A percentile compares a stretch with the other conserved stretches of the same genome.
Conservation (phyloP, 768 basidiomycete genomes). For the Termitomyces sp. region DNA sequence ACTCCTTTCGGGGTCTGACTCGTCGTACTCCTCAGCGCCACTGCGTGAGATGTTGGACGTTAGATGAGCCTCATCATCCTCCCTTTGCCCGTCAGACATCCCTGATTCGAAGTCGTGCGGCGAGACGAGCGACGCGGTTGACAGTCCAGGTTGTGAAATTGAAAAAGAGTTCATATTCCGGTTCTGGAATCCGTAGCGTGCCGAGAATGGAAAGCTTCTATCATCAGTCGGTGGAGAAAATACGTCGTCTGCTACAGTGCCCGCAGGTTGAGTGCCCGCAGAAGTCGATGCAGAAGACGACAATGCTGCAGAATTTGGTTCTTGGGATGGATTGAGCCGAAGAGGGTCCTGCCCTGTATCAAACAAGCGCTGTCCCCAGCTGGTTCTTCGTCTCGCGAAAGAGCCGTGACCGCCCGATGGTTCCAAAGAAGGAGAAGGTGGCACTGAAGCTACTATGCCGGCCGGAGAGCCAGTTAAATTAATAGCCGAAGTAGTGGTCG, state of each 20-base stretch:
- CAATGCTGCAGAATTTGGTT: constrained; percentile 18
- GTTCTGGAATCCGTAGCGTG: constrained; percentile 27
- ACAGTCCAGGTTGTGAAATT: constrained; percentile 39
- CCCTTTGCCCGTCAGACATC: constrained; percentile 29
- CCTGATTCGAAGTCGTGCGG: constrained; percentile 29
- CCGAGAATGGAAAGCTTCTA: constrained; percentile 25
- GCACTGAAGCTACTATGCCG: constrained; percentile 36
- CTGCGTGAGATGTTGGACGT: constrained; percentile 45
- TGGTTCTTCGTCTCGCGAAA: constrained; percentile 47
- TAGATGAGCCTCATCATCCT: constrained; percentile 56
- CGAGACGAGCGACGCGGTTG: constrained; percentile 46
- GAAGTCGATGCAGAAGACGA: constrained; percentile 8
- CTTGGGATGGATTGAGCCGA: constrained; percentile 25
- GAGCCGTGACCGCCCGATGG: constrained; percentile 37
- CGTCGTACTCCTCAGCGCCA: constrained; percentile 23
- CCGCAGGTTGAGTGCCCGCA: constrained; percentile 17
- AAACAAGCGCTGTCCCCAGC: constrained; percentile 45
- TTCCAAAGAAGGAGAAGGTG: constrained; percentile 52
- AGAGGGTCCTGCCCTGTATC: constrained; percentile 44
- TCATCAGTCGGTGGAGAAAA: constrained; percentile 40
- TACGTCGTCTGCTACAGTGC: constrained; percentile 34
- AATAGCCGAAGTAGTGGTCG: constrained; percentile 51
- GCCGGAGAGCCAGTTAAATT: constrained; percentile 44
- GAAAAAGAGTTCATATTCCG: constrained; percentile 31
- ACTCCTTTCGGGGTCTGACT: constrained; percentile 44